A percentile compares a stretch with the other conserved stretches of the same genome.
Conservation (phyloP, 768 basidiomycete genomes). For the Fomitopsis serialis region DNA sequence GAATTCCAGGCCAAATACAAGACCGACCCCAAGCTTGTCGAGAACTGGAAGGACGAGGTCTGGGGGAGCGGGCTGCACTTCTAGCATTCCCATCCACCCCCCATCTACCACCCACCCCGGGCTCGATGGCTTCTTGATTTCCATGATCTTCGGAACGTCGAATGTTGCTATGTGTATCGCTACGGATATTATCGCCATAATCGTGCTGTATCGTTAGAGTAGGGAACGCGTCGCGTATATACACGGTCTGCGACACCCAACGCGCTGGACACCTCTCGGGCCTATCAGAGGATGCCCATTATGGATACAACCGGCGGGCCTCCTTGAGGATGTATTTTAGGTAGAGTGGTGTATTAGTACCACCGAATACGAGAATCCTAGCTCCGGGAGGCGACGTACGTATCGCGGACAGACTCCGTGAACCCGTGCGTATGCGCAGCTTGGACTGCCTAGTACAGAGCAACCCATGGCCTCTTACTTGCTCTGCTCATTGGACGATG, state of each 20-base stretch:
- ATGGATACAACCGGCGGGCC: no score
- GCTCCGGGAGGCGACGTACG: no score
- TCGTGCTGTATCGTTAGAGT: neutral
- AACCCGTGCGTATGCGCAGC: no score
- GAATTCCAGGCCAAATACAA: constrained; percentile 69
- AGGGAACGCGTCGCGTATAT: neutral
- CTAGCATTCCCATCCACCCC: neutral
- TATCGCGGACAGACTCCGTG: no score
- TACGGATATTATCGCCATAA: neutral
- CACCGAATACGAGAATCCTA: no score
- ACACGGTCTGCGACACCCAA: neutral
- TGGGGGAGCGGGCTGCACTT: constrained; percentile 41
- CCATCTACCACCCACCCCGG: neutral
- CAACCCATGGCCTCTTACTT: no score
- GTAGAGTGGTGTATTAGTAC: no score
- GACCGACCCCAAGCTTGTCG: constrained; percentile 66
- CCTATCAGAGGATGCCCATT: no score
- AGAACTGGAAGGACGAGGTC: constrained; percentile 67
- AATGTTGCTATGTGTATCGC: neutral
- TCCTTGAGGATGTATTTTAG: no score
- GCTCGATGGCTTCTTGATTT: neutral
- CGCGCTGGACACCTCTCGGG: no score
- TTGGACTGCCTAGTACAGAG: no score
- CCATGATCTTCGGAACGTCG: no score
- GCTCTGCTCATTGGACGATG: neutral